Evolutionary conservation across 1,139 yeast species (phyloP).

Genomic region (Suhomyces guaymorum): DNA sequence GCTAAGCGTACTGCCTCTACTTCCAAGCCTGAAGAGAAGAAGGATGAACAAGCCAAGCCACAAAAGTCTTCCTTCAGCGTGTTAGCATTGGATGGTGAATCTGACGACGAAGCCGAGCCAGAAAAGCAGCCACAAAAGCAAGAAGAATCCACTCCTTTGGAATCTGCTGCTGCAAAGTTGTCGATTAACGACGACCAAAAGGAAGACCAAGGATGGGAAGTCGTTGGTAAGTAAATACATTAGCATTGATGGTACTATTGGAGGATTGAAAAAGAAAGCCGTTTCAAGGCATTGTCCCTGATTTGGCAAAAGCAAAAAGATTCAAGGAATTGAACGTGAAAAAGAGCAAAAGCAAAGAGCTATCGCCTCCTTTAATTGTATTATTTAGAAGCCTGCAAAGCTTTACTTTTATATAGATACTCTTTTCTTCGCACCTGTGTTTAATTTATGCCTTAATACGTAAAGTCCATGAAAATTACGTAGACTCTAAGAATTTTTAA

Average conservation of each 20-base stretch:
- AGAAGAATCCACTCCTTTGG: constrained; percentile 29
- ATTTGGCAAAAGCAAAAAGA: too few relatives aligned
- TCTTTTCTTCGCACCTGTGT: constrained; percentile 14
- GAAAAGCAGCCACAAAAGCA: constrained; percentile 22
- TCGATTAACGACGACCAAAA: constrained; percentile 35
- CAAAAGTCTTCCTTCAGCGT: constrained; percentile 67
- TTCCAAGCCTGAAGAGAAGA: constrained; percentile 25
- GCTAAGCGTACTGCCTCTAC: constrained; percentile 13
- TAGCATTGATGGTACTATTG: constrained; percentile 3
- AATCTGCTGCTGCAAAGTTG: constrained; percentile 44
- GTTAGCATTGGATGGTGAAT: constrained; percentile 58
- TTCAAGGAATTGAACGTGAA: too few relatives aligned
- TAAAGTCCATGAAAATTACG: too few relatives aligned
- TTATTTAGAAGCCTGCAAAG: not conserved
- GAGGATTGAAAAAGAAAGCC: constrained; percentile 3
- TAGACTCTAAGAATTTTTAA: too few relatives aligned
- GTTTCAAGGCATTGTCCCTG: too few relatives aligned
- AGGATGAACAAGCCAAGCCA: constrained; percentile 42
- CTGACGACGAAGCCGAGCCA: constrained; percentile 56
- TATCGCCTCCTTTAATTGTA: constrained; percentile 2
- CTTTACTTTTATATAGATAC: constrained; percentile 12
- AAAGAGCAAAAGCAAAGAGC: too few relatives aligned
- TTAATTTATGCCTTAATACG: constrained; percentile 12
- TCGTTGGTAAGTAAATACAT: constrained; percentile 47
- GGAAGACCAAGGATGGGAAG: constrained; percentile 62